Evolutionary conservation across 768 basidiomycete genomes (phyloP).

Genomic region (Amanita thiersii): DNA sequence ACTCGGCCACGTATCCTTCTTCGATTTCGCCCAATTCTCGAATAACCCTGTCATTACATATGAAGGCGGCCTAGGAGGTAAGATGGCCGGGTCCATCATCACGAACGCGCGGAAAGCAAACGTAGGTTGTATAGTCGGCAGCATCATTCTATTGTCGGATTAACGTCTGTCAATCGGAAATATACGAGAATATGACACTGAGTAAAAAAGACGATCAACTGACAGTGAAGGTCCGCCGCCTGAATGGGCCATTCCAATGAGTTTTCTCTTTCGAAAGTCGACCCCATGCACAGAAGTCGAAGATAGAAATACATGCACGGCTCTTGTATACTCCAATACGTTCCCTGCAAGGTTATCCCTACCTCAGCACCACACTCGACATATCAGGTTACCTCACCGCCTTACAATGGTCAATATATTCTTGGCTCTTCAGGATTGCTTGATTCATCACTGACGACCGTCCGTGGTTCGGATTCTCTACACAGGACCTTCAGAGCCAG

Average conservation of each 20-base stretch:
- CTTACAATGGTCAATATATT: neutral
- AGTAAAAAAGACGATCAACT: no score
- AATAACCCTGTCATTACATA: conserved; percentile 10
- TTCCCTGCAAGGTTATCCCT: conserved; percentile 6
- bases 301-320: conserved; percentile 9
- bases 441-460: conserved; percentile 5
- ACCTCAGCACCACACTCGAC: neutral
- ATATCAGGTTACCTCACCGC: no score
- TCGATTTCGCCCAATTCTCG: conserved; percentile 12
- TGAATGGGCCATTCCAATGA: conserved; percentile 14
- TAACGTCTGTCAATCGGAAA: neutral
- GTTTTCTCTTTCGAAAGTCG: conserved; percentile 9
- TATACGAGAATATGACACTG: no score
- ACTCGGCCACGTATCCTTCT: conserved; percentile 12
- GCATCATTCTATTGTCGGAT: conserved; percentile 9
- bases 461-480: conserved; percentile 11
- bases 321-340: conserved; percentile 10
- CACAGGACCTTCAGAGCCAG: neutral
- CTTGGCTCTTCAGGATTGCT: neutral
- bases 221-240: conserved; percentile 12
- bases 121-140: conserved; percentile 7
- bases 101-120: conserved; percentile 10
- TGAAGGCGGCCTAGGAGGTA: conserved; percentile 9
- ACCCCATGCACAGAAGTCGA: conserved; percentile 9
- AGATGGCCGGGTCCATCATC: conserved; percentile 14